Base-by-base conservation (phyloP, 164 flowering plant species). In the Stephania japonica region DNA sequence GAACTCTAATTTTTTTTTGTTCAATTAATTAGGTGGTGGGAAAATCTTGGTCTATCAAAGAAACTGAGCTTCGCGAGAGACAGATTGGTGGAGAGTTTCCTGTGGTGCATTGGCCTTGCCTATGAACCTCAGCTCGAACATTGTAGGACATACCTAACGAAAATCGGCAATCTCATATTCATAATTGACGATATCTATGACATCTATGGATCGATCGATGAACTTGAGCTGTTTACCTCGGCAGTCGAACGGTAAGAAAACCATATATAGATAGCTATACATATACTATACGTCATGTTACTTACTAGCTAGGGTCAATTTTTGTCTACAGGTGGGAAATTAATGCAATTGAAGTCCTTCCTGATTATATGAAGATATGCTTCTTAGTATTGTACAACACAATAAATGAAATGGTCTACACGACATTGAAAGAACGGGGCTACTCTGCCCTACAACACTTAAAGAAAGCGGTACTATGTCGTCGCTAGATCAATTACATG, bases 11-110 rank as follows among this genome's bases (percentile, higher is more conserved):
- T n/a, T n/a, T n/a, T n/a, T n/a, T n/a, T n/a, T n/a, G n/a, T n/a
- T n/a, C n/a, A n/a, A n/a, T n/a, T 42, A 69, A 69, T 24, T 70
- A 86, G 89, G 78, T 84, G 89, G 89, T 86, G 89, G 89, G 79
- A 50, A 24, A 70, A 76, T 68, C 71, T 78, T 50, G 83, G 80
- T 10, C 63, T 77, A 0, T 72, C 76, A 5, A n/a, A 65, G 19
- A 71, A 75, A 10, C 56, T 84, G 73, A 61, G 63, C 68, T 86
- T 84, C 64, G 67, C 81, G 0, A 81, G 86, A 71, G 85, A 84
- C 24, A 73, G 88, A n/a, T 41, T 84, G 79, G 83, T 79, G 1
- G 88, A 84, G 68, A 49, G 81, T 68, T 86, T 82, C 79, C 25
- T 84, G 66, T 82, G 85, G 72, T 41, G 77, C 9, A 59, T 77